phyloP scores from a whole-genome alignment of 2,329 filamentous ascomycete species.

The Pseudogymnoascus sp. region DNA sequence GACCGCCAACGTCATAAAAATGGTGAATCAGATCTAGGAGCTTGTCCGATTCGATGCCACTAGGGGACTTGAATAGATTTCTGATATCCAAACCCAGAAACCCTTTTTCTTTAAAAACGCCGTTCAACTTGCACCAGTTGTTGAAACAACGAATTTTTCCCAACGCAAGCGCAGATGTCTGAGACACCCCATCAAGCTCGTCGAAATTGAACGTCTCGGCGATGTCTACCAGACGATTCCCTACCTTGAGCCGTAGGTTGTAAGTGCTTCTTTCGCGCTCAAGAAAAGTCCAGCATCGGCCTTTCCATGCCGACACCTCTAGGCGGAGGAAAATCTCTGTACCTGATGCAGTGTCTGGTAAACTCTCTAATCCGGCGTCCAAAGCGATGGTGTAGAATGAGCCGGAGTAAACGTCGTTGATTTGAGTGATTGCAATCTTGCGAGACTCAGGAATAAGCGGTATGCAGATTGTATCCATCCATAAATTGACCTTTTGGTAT shows the following conservation, averaged over 20 bases:
- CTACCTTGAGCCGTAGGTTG: background rate
- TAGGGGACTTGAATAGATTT: background rate
- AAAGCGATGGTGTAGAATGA: constrained; percentile 11
- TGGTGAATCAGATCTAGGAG: background rate
- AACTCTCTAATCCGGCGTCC: background rate
- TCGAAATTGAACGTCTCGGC: background rate
- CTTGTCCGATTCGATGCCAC: background rate
- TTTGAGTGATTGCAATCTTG: constrained; percentile 8
- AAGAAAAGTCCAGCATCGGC: constrained; percentile 7
- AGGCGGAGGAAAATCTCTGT: background rate
- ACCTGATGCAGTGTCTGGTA: background rate
- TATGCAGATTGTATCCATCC: constrained; percentile 1
- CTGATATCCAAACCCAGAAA: background rate
- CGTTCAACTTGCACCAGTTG: constrained; percentile 5
- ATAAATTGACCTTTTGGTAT: background rate
- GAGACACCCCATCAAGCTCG: background rate
- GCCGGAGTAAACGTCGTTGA: background rate
- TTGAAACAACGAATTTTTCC: background rate
- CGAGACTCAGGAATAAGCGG: background rate
- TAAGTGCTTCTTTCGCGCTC: constrained; percentile 3
- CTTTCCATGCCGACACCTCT: background rate
- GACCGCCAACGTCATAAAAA: background rate
- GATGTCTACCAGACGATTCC: background rate
- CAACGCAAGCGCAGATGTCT: background rate
- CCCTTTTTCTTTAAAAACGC: background rate